phyloP scores from a whole-genome alignment of 208 protist genomes.

The Porcisia deanei region DNA sequence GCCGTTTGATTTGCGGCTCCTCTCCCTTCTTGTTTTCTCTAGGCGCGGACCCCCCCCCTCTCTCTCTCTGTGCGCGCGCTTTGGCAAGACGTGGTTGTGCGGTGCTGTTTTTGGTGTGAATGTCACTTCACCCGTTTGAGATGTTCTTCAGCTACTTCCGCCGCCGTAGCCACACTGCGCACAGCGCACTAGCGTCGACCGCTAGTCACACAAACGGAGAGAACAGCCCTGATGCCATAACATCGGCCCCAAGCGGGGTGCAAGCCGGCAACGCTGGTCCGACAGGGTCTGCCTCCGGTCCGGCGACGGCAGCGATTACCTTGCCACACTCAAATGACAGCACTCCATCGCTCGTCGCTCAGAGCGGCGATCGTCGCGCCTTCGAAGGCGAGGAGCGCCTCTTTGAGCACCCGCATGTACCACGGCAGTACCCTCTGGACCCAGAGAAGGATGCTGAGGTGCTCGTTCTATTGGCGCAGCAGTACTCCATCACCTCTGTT shows the following conservation, averaged over 20 bases:
- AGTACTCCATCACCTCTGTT: conserved; percentile 45
- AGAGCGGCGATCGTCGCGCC: conserved; percentile 19
- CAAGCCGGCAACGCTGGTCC: neutral
- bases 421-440: conserved; percentile 28
- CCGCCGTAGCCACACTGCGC: neutral
- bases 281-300: too few relatives aligned
- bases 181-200: neutral
- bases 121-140: neutral
- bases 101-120: neutral
- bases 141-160: conserved; percentile 31
- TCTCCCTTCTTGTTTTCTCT: neutral
- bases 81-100: neutral
- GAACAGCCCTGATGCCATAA: neutral
- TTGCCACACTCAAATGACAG: neutral
- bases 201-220: neutral
- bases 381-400: conserved; percentile 32
- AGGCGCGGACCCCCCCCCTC: neutral
- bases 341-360: neutral
- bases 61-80: neutral
- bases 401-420: conserved; percentile 15
- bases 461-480: conserved; percentile 23
- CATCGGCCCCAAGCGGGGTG: neutral
- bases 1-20: neutral
- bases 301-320: neutral
- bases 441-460: conserved; percentile 27